phyloP scores from a whole-genome alignment of 345 rosid species.

The Cardamine occulta region DNA sequence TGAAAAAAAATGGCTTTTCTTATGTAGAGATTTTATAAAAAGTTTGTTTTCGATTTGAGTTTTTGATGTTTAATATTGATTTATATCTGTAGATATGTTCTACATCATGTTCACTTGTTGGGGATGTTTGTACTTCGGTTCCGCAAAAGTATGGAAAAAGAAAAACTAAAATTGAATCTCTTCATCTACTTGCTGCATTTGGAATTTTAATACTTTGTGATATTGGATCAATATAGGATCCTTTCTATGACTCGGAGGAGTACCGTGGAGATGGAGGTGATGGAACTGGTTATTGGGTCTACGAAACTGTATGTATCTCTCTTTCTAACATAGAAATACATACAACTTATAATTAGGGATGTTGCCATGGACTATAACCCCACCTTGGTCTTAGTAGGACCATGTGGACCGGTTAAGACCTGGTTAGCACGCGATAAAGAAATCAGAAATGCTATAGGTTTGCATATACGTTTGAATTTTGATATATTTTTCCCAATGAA shows the following conservation, averaged over 20 bases:
- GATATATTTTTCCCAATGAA: background rate
- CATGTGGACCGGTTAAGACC: slow-evolving; percentile 8
- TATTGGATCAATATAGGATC: slow-evolving; percentile 56
- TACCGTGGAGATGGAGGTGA: slow-evolving; percentile 93
- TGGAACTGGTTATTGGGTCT: slow-evolving; percentile 88
- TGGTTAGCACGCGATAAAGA: background rate
- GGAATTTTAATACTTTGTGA: background rate
- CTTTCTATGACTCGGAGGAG: slow-evolving; percentile 83
- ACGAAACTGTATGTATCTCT: slow-evolving; percentile 66
- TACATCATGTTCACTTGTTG: slow-evolving; percentile 91
- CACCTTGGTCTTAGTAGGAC: background rate
- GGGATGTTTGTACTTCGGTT: slow-evolving; percentile 87
- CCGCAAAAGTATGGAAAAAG: slow-evolving; percentile 64
- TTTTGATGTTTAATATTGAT: slow-evolving; percentile 3
- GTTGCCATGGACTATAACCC: slow-evolving; percentile 1
- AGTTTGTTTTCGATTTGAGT: background rate
- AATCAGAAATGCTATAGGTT: slow-evolving; percentile 5
- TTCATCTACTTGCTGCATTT: slow-evolving; percentile 13
- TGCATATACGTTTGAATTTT: background rate
- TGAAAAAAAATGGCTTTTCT: background rate
- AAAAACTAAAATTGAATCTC: background rate
- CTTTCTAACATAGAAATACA: background rate
- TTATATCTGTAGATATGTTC: slow-evolving; percentile 60
- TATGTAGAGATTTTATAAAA: background rate
- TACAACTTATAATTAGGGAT: background rate